Conservation (phyloP, 192 early-diverging fungal species). For the Backusella sp. region DNA sequence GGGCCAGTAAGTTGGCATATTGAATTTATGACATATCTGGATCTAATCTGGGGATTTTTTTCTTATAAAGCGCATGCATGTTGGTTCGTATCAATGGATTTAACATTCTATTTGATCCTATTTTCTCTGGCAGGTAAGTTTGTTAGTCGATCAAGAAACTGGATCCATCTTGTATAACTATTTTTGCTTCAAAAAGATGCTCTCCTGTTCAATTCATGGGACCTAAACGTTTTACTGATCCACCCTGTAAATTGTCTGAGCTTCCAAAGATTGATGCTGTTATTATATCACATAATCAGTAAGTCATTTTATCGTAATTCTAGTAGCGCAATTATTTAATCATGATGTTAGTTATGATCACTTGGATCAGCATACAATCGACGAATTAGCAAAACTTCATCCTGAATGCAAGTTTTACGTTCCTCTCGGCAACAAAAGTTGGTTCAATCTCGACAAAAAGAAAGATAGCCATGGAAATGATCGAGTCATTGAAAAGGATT, state of each 20-base stretch:
- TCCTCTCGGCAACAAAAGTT: conserved; percentile 72
- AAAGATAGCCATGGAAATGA: background rate
- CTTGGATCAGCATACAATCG: conserved; percentile 67
- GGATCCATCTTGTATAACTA: background rate
- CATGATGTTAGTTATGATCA: conserved; percentile 65
- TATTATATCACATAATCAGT: conserved; percentile 82
- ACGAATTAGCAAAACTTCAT: conserved; percentile 46
- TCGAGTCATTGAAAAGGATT: conserved; percentile 17
- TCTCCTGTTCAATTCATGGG: conserved; percentile 67
- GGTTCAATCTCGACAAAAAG: conserved; percentile 45
- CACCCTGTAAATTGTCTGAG: conserved; percentile 63
- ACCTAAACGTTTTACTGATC: conserved; percentile 62
- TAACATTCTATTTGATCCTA: conserved; percentile 75
- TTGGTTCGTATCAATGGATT: conserved; percentile 63
- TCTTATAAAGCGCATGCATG: conserved; percentile 51
- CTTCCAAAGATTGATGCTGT: conserved; percentile 72
- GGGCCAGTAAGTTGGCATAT: background rate
- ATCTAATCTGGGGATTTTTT: background rate
- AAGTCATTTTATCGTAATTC: background rate
- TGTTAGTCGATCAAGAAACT: background rate
- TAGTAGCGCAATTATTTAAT: background rate
- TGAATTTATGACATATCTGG: background rate
- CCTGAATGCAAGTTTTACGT: conserved; percentile 63
- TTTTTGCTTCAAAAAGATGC: conserved; percentile 43
- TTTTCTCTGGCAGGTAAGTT: conserved; percentile 53